Conservation (phyloP, 2,329 filamentous ascomycete species). For the Penicillium hesseltinei region DNA sequence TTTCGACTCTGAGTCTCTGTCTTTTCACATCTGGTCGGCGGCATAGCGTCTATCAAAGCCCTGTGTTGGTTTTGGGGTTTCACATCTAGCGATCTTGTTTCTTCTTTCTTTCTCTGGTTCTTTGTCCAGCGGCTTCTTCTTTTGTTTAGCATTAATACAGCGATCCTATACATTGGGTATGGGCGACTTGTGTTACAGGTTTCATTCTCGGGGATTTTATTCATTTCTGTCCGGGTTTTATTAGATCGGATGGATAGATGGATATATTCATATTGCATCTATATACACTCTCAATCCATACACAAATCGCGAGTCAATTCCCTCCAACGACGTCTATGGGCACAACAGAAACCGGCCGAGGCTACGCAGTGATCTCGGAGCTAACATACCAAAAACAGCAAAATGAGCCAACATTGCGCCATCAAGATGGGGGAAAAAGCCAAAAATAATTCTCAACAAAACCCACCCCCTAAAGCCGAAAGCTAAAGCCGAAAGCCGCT, state of each 20-base stretch:
- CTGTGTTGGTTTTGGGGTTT: slow-evolving; percentile 9
- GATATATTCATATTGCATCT: not conserved
- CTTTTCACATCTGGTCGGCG: slow-evolving; percentile 9
- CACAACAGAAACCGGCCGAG: not conserved
- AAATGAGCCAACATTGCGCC: not conserved
- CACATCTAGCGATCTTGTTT: slow-evolving; percentile 17
- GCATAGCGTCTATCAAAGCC: slow-evolving; percentile 12
- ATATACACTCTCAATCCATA: not conserved
- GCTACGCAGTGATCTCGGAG: not conserved
- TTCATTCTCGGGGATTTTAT: not conserved
- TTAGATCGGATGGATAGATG: not conserved
- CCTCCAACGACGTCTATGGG: too few species aligned
- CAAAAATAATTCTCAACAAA: not conserved
- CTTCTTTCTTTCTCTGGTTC: slow-evolving; percentile 6
- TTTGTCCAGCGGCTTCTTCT: slow-evolving; percentile 8
- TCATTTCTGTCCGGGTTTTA: not conserved
- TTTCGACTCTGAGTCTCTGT: not conserved
- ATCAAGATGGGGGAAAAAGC: not conserved
- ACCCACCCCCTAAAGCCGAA: too few species aligned
- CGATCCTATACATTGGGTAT: not conserved
- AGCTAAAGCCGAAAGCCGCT: too few species aligned
- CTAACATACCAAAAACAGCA: not conserved
- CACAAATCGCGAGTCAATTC: not conserved
- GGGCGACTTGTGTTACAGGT: not conserved
- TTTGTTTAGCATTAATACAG: slow-evolving; percentile 9